Evolutionary conservation across 768 basidiomycete genomes (phyloP).

Genomic region (Pulveroboletus ravenelii): DNA sequence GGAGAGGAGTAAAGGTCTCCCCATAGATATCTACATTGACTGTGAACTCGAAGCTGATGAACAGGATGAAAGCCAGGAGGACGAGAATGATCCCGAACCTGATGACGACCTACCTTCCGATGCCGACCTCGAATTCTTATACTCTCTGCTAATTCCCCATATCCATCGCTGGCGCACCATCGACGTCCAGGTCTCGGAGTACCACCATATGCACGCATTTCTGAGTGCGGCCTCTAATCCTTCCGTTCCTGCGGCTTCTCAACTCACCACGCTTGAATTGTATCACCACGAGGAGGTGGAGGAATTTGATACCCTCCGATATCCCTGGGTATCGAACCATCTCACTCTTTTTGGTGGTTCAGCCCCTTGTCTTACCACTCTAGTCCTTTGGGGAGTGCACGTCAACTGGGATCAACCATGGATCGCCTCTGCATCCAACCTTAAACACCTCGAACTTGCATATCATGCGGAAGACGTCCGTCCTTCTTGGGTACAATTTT

Average conservation of each 20-base stretch:
- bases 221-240: constrained; percentile 39
- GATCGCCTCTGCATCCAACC: constrained; percentile 19
- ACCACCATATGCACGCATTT: constrained; percentile 43
- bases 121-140: constrained; percentile 23
- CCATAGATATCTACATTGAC: constrained; percentile 51
- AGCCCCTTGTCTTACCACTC: constrained; percentile 44
- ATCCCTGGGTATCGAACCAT: constrained; percentile 25
- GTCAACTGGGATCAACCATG: constrained; percentile 55
- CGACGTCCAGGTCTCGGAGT: constrained; percentile 42
- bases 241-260: constrained; percentile 42
- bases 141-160: constrained; percentile 45
- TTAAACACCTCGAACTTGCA: constrained; percentile 53
- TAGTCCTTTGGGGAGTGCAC: constrained; percentile 66
- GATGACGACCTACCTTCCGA: constrained; percentile 19
- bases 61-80: constrained; percentile 23
- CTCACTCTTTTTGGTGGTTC: constrained; percentile 53
- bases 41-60: constrained; percentile 29
- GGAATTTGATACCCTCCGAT: constrained; percentile 24
- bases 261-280: constrained; percentile 51
- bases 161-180: constrained; percentile 50
- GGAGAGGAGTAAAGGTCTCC: constrained; percentile 49
- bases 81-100: constrained; percentile 9
- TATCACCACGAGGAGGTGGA: constrained; percentile 49
- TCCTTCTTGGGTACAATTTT: constrained; percentile 52
- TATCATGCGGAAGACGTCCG: constrained; percentile 62